Conservation (phyloP, 441 rosid genomes). For the Pelargonium citronellum region DNA sequence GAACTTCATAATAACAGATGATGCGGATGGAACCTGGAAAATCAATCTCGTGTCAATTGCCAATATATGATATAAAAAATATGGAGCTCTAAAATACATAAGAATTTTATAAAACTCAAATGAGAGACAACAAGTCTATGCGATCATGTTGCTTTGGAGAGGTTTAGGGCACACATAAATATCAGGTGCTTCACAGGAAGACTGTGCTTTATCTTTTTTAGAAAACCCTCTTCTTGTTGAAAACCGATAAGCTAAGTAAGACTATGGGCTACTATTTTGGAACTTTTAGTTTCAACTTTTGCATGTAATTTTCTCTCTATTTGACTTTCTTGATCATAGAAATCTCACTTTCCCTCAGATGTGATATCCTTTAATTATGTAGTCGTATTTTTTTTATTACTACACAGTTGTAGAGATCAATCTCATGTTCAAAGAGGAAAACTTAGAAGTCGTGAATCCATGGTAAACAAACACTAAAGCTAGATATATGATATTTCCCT, state of each 20-base stretch:
- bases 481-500: neutral
- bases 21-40: constrained; percentile 60
- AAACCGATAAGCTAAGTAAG: neutral
- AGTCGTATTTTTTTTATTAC: neutral
- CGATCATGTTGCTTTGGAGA: neutral
- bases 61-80: constrained; percentile 7
- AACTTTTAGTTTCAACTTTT: neutral
- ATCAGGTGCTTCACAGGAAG: neutral
- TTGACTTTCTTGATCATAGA: neutral
- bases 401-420: neutral
- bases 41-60: constrained; percentile 12
- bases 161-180: too few species aligned
- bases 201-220: neutral
- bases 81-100: neutral
- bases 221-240: neutral
- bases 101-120: neutral
- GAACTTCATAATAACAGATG: constrained; percentile 76
- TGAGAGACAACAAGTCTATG: neutral
- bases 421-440: neutral
- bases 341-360: neutral
- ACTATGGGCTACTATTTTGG: neutral
- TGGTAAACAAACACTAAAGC: neutral
- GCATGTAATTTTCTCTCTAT: neutral
- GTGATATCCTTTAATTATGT: neutral
- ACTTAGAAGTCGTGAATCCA: neutral